These are phyloP conservation scores for Mycena rebaudengoi DNA, from an alignment of 768 basidiomycete genomes.

Conservation along the genomic window DNA sequence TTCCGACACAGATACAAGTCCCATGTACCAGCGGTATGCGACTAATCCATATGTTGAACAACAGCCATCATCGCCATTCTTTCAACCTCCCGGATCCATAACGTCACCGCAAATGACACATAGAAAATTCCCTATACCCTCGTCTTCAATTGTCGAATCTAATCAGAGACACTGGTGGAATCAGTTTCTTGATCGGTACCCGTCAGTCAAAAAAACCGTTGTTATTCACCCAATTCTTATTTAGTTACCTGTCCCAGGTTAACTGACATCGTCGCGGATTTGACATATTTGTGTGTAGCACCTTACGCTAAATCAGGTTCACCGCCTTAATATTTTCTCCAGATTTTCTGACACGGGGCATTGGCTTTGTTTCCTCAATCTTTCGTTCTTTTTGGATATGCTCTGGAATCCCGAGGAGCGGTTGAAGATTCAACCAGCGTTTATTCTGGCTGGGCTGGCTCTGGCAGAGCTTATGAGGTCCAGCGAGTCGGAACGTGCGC, in stretches of 20 bases:
- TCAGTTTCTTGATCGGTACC: constrained; percentile 44
- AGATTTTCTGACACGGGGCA: constrained; percentile 73
- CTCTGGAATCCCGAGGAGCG: constrained; percentile 63
- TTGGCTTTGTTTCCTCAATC: constrained; percentile 75
- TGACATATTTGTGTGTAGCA: constrained; percentile 55
- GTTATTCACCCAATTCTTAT: not conserved
- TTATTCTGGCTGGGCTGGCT: constrained; percentile 74
- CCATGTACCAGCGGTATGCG: constrained; percentile 6
- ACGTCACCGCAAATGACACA: constrained; percentile 31
- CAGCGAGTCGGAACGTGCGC: constrained; percentile 69
- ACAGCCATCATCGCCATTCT: no score
- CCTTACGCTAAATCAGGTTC: not conserved
- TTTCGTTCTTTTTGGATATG: constrained; percentile 59
- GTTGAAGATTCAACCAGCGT: constrained; percentile 70
- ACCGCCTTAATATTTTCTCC: not conserved
- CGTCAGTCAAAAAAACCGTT: constrained; percentile 43
- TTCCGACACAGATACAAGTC: not conserved
- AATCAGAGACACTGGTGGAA: constrained; percentile 56
- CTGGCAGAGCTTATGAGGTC: constrained; percentile 78
- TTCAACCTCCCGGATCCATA: no score
- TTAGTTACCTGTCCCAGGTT: constrained; percentile 44
- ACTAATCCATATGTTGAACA: constrained; percentile 40
- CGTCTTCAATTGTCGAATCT: constrained; percentile 42
- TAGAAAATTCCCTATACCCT: constrained; percentile 44
- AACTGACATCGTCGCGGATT: constrained; percentile 57